These are phyloP conservation scores for Linnemannia hyalina DNA, from an alignment of 192 early-diverging fungal genomes.

Conservation along the genomic window DNA sequence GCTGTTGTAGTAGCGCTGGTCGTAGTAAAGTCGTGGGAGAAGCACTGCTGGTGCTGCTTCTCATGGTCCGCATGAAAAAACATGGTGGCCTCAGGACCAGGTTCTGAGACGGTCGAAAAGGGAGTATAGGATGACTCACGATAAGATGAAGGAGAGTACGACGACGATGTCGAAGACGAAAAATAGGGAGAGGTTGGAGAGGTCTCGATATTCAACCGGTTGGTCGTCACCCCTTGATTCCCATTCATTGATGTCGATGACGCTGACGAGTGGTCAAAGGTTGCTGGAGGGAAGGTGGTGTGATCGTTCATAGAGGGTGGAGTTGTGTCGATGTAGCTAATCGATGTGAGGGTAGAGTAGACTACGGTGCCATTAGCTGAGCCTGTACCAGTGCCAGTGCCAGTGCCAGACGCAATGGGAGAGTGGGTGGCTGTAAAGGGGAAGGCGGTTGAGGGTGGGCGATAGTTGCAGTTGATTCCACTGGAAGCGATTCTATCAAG, in stretches of 20 bases:
- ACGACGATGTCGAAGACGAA: not conserved
- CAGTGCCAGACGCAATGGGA: no score
- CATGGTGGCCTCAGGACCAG: not conserved
- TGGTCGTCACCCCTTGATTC: not conserved
- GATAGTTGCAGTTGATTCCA: not conserved
- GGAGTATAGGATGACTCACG: not conserved
- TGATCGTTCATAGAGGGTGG: not conserved
- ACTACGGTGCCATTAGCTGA: no score
- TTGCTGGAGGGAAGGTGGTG: not conserved
- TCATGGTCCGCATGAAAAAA: not conserved
- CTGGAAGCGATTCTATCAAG: not conserved
- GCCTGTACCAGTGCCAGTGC: no score
- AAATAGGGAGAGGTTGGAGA: not conserved
- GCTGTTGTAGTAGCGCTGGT: not conserved
- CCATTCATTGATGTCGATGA: not conserved
- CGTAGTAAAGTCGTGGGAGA: not conserved
- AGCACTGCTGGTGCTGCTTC: not conserved
- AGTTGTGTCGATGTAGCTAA: not conserved
- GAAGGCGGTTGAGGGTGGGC: not conserved
- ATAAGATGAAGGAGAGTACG: slow-evolving; percentile 2
- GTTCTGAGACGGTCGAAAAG: not conserved
- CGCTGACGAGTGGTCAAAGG: not conserved
- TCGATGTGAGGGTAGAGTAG: no score
- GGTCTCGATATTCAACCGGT: not conserved
- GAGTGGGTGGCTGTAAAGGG: not conserved